Conservation (phyloP, 805 yeast species). For the Wickerhamiella siamensis region DNA sequence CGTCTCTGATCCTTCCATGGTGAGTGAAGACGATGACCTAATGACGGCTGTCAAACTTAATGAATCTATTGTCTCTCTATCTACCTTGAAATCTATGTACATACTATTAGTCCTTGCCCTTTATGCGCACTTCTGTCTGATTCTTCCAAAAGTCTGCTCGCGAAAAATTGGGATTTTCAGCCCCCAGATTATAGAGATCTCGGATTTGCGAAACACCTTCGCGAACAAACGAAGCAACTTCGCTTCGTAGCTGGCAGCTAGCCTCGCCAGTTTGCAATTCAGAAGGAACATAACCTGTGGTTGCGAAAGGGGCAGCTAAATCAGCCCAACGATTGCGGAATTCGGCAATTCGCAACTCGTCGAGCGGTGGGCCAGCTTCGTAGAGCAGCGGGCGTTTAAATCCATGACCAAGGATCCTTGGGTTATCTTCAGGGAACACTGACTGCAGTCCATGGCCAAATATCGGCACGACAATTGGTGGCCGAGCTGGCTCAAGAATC, state of each 20-base stretch:
- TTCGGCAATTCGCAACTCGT: conserved; percentile 40
- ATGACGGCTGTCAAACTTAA: too few relatives aligned
- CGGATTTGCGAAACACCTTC: conserved; percentile 32
- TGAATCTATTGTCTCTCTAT: too few relatives aligned
- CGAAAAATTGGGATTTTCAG: conserved; percentile 57
- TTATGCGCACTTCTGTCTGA: conserved; percentile 8
- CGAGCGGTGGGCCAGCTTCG: conserved; percentile 56
- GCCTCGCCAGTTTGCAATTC: conserved; percentile 49
- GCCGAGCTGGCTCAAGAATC: conserved; percentile 63
- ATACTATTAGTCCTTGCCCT: too few relatives aligned
- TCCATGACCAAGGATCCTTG: conserved; percentile 40
- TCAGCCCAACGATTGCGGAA: conserved; percentile 66
- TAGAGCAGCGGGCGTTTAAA: conserved; percentile 55
- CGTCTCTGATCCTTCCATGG: neutral
- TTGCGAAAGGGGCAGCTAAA: conserved; percentile 16
- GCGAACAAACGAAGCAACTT: conserved; percentile 56
- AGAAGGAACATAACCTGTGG: conserved; percentile 38
- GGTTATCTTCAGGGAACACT: conserved; percentile 62
- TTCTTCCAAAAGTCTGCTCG: conserved; percentile 56
- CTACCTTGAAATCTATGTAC: too few relatives aligned
- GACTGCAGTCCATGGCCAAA: conserved; percentile 77
- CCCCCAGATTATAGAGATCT: conserved; percentile 12
- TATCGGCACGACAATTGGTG: conserved; percentile 81
- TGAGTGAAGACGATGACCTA: too few relatives aligned
- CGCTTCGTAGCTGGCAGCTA: conserved; percentile 53